phyloP scores from a whole-genome alignment of 371 early-diverging fungal species.

The Mucor irregularis region DNA sequence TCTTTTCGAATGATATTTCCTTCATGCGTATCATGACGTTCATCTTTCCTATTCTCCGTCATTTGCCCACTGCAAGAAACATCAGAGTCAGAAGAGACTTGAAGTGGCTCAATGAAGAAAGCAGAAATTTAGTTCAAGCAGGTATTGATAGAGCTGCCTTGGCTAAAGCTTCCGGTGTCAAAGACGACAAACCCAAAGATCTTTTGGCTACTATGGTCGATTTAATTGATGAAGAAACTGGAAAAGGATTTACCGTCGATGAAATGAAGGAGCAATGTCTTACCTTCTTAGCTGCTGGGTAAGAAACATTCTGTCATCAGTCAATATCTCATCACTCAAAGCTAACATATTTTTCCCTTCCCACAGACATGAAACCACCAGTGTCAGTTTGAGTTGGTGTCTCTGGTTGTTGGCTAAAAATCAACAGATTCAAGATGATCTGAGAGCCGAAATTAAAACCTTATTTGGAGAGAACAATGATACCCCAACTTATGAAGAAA shows the following conservation, averaged over 20 bases:
- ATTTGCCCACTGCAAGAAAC: constrained; percentile 44
- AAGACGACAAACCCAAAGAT: constrained; percentile 22
- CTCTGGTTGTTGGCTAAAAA: constrained; percentile 52
- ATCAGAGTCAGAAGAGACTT: constrained; percentile 20
- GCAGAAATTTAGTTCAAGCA: constrained; percentile 40
- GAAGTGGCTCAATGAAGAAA: constrained; percentile 39
- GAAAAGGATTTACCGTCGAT: constrained; percentile 28
- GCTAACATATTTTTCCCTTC: not conserved
- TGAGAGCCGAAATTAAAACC: constrained; percentile 43
- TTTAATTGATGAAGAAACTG: constrained; percentile 36
- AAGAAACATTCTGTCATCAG: not conserved
- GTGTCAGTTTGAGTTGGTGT: constrained; percentile 56
- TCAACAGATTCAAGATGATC: constrained; percentile 42
- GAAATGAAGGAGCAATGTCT: constrained; percentile 36
- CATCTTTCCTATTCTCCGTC: constrained; percentile 34
- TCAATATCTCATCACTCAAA: too few relatives aligned
- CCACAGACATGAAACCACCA: constrained; percentile 54
- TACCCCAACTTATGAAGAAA: constrained; percentile 43
- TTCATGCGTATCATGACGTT: constrained; percentile 33
- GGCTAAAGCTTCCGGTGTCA: constrained; percentile 7
- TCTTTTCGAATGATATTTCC: constrained; percentile 35
- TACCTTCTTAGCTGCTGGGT: constrained; percentile 50
- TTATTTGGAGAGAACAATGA: constrained; percentile 20
- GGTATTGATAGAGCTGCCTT: constrained; percentile 29
- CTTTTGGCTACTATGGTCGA: constrained; percentile 38